Base-by-base conservation (phyloP, 805 yeast species). In the Saturnispora ahearnii region DNA sequence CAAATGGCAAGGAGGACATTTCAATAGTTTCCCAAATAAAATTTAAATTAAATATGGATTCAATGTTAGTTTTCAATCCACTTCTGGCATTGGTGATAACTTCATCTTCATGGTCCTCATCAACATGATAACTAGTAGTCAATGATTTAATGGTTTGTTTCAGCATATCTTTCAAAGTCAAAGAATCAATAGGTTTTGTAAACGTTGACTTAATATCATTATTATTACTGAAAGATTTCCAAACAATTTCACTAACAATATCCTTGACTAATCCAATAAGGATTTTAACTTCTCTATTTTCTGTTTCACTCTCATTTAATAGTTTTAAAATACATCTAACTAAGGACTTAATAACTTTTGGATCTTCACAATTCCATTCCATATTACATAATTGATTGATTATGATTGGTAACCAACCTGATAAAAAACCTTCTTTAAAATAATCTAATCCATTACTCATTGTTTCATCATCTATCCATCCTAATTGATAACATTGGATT, bases 401-500 rank as follows among this genome's bases (percentile, higher is more conserved):
- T 2, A 81, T 74, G n/a, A 78, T 76, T 5, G 77, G 66, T 32
- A 81, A 59, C 11, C 82, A 75, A 7, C 76, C 70, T 1, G 85
- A 70, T 55, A 91, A 70, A 54, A 87, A 85, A 2, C 87, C 84
- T 59, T 90, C 96, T 42, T 85, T 71, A 56, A 91, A 84, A 59
- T 90, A 88, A 59, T 90, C 97, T 33, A 91, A 70, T 0, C 96
- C 97, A 50, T 85, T 86, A 44, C 73, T 74, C 38, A 88, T 69
- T 4, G 79, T 74, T 4, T 81, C 82, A 9, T 74, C 62, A 55
- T 80, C 83, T 3, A 87, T 71, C 12, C 78, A 65, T 1, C 77
- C 78, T 24, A 73, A 64, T 22, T 75, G 73, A 45, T 78, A 71
- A 0, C 95, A 86, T 13, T 73, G 62, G 11, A 87, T 70, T 0